A percentile compares a stretch with the other conserved stretches of the same genome.
Conservation (phyloP, 2,329 filamentous ascomycete genomes). For the Apiospora malaysiana region DNA sequence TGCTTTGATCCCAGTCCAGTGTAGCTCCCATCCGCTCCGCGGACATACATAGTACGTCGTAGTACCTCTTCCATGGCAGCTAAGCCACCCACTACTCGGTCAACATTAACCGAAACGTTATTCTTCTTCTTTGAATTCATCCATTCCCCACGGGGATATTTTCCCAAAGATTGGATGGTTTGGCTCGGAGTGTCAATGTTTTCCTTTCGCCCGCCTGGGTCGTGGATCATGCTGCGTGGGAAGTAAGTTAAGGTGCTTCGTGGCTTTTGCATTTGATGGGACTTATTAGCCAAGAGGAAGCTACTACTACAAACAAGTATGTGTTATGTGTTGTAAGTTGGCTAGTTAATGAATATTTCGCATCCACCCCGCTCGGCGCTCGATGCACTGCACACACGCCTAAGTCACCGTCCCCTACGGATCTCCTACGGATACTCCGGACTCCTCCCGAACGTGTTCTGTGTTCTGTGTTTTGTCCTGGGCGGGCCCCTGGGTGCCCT, state of each 20-base stretch:
- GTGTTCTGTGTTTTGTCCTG: too few species aligned
- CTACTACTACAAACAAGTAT: too few species aligned
- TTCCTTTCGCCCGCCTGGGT: neutral
- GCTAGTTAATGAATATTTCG: neutral
- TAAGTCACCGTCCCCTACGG: neutral
- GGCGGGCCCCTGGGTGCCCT: too few species aligned
- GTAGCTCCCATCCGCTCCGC: too few species aligned
- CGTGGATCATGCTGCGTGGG: neutral
- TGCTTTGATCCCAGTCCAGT: neutral
- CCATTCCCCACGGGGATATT: constrained; percentile 6
- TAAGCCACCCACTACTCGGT: neutral
- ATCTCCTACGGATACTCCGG: too few species aligned
- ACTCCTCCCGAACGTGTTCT: too few species aligned
- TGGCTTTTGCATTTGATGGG: neutral
- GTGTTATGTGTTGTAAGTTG: neutral
- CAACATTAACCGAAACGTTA: constrained; percentile 5
- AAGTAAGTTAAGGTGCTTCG: constrained; percentile 9
- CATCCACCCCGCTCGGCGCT: neutral
- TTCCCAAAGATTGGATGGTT: neutral
- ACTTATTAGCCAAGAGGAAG: too few species aligned
- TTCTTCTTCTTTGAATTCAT: constrained; percentile 8
- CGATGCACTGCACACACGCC: too few species aligned
- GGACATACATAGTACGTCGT: neutral
- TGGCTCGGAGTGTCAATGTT: neutral
- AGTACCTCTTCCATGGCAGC: neutral